Base-by-base conservation (phyloP, 179 eudicot species). In the Beta macrorhiza region DNA sequence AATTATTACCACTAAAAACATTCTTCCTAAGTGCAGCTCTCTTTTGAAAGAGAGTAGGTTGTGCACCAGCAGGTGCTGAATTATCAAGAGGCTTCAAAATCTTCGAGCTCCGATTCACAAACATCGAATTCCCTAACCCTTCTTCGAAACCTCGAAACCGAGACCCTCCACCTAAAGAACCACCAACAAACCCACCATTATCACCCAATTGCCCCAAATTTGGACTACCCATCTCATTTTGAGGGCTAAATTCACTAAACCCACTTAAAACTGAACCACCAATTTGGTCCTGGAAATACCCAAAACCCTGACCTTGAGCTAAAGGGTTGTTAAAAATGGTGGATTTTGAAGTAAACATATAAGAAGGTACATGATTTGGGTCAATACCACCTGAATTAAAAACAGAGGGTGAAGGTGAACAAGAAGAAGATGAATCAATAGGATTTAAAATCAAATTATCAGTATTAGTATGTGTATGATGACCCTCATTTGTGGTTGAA, bases 21-120 rank as follows among this genome's bases (percentile, higher is more conserved):
- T 89, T 94, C 87, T 89, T 93, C 80, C 97, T 84, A 62, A 90
- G 87, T 47, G 98, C 98, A 62, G 95, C 98, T 79, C 98, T 86
- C 63, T 95, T 95, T 68, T 95, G 98, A 74, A 93, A 95, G 7
- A 95, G 89, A 57, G 98, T 95, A 1, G 98, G 97, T 22, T 92
- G 97, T 19, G 91, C 83, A 5, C 93, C 97, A 58, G 78, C 80
- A 6, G 98, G 89, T 76, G 92, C 78, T 25, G 87, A 89, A 83
- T 90, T 88, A 15, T 95, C 93, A 10, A 95, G 93, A 3, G 98
- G 98, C 82, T 93, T 92, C 72, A 95, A 79, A 62, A 90, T 10
- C 65, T 90, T 93, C 4, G 94, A 85, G 1, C 90, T 80, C 82
- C 97, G 75, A 76, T 89, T 95, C 10, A 86, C 55, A 57, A 95